Evolutionary conservation across 148 eudicot species (phyloP), one percentile per base, ranked within the genome.

Genomic region (Rhododendron ovatum): DNA sequence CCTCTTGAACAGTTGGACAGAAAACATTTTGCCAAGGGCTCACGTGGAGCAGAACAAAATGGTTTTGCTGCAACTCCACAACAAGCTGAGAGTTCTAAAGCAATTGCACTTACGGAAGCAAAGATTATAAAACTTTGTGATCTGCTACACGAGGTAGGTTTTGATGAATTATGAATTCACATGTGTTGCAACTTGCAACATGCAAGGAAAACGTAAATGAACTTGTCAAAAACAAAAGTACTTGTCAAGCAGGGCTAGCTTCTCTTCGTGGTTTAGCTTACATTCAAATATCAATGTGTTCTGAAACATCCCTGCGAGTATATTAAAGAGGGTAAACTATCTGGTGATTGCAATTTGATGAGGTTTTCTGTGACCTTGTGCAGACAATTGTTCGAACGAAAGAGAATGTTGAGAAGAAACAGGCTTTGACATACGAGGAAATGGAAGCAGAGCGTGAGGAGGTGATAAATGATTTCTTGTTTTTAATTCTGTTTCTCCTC

Each of bases 371-470:
- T 88, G 84, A 63, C 30, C 30, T 86, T 90, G 9, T 88, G 74
- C 95, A 97, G 99, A 97, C 90, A 81, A 95, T 97, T 76, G 84
- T 88, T 77, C 91, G 96, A 35, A 97, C 99, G 43, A 95, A 92
- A 88, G 99, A 95, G 89, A 97, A 97, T 84, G 87, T 91, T 84
- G 96, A 86, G 92, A 97, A 95, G 94, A 97, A 97, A 86, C 99
- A 97, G 87, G 98, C 98, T 86, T 88, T 95, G 93, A 93, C 96
- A 2, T 91, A 85, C 10, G 96, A 92, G 43, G 99, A 97, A 89
- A 89, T 93, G 88, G 92, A 86, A 84, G 86, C 90, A 43, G 98
- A 95, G 87, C 94, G 91, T 37, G 95, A 93, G 85, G 99, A 97
- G 93, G 99, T 95, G 71, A 82, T 24, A 67, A 55, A 11, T 51